phyloP scores from a whole-genome alignment of 495 filamentous ascomycete genomes.

The Neurospora sp. region DNA sequence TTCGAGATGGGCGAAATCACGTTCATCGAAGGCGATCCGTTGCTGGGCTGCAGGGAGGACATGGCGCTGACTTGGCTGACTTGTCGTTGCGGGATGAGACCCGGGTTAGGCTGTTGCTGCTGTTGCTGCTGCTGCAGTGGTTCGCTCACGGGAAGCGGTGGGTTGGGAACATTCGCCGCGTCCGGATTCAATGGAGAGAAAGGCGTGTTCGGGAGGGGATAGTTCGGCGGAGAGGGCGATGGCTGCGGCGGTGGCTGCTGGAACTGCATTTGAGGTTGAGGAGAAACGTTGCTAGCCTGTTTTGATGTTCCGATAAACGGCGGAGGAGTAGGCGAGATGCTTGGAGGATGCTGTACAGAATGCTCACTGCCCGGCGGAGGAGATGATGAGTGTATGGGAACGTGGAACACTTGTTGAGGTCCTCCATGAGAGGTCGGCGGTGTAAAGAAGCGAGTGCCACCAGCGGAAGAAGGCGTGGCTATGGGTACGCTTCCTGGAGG shows the following conservation, averaged over 20 bases:
- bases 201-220: conserved; percentile 5
- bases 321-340: neutral
- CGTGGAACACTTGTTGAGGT: neutral
- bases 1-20: conserved; percentile 4
- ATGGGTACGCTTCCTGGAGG: neutral
- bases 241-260: neutral
- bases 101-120: neutral
- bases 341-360: neutral
- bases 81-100: conserved; percentile 13
- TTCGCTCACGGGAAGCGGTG: neutral
- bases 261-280: neutral
- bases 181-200: conserved; percentile 14
- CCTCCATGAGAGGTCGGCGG: neutral
- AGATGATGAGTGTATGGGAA: neutral
- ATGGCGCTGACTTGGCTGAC: conserved; percentile 17
- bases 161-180: conserved; percentile 1
- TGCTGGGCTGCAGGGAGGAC: conserved; percentile 17
- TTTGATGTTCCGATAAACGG: neutral
- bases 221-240: neutral
- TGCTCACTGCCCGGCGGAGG: neutral
- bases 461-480: neutral
- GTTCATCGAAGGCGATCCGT: neutral
- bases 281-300: neutral
- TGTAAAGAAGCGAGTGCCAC: neutral
- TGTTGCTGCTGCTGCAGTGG: neutral